Conservation (phyloP, 805 yeast genomes). For the Saccharomycopsis guyanensis region DNA sequence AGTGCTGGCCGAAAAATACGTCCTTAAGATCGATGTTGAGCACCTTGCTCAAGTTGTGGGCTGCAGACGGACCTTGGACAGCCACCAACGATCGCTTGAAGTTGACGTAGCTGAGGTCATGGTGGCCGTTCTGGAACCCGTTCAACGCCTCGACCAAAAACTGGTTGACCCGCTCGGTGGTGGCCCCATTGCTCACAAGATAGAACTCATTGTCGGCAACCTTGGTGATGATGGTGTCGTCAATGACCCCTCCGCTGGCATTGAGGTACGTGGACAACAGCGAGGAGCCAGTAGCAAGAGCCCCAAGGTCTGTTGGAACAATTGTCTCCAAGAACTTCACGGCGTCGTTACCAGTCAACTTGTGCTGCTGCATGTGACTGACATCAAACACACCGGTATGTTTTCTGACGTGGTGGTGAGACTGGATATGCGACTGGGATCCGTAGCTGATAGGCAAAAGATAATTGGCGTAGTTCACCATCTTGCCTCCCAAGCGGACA, state of each 20-base stretch:
- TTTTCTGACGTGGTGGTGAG: conserved; percentile 88
- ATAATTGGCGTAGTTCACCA: conserved; percentile 96
- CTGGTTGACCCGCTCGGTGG: conserved; percentile 70
- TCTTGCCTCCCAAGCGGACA: conserved; percentile 68
- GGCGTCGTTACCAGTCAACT: conserved; percentile 60
- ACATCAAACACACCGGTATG: conserved; percentile 93
- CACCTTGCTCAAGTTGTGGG: conserved; percentile 54
- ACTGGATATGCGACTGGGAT: conserved; percentile 81
- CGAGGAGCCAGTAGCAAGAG: conserved; percentile 48
- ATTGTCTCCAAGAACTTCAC: conserved; percentile 62
- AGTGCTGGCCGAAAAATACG: conserved; percentile 69
- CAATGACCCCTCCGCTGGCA: conserved; percentile 79
- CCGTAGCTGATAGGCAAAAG: conserved; percentile 85
- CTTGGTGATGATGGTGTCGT: conserved; percentile 82
- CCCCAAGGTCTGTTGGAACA: conserved; percentile 76
- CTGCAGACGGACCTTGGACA: conserved; percentile 86
- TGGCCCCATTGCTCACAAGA: conserved; percentile 94
- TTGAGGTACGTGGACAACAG: conserved; percentile 71
- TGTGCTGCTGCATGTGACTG: conserved; percentile 95
- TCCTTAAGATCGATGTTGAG: conserved; percentile 50
- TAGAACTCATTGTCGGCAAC: conserved; percentile 57
- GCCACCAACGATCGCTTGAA: conserved; percentile 59
- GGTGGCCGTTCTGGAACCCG: conserved; percentile 28
- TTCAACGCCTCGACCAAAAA: conserved; percentile 51
- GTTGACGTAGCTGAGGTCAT: conserved; percentile 26